A percentile compares a stretch with the other conserved stretches of the same genome.
phyloP scores from a whole-genome alignment of 148 eudicot genomes.

The Beta vulgaris region DNA sequence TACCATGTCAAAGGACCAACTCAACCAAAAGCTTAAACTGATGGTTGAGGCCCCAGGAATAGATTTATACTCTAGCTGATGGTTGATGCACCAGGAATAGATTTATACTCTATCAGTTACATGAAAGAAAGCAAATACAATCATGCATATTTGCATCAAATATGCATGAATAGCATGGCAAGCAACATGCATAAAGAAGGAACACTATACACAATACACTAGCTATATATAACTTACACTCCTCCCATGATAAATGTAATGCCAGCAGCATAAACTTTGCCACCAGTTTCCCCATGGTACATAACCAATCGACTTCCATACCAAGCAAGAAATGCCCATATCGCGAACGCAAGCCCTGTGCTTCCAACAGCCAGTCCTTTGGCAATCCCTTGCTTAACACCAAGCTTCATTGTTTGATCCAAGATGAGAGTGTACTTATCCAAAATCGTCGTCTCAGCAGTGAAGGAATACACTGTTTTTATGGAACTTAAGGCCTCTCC shows the following conservation, averaged over 20 bases:
- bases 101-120: no score
- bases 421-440: conserved; percentile 57
- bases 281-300: conserved; percentile 85
- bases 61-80: no score
- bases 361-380: conserved; percentile 96
- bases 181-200: no score
- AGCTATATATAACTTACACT: conserved; percentile 70
- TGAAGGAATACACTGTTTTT: conserved; percentile 77
- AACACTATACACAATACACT: no score
- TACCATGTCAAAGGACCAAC: no score
- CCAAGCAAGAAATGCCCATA: conserved; percentile 97
- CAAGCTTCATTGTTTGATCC: conserved; percentile 57
- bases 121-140: no score
- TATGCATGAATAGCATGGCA: no score
- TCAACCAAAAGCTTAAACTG: no score
- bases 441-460: conserved; percentile 71
- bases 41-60: no score
- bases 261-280: conserved; percentile 77
- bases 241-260: conserved; percentile 85
- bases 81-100: no score
- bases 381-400: conserved; percentile 75
- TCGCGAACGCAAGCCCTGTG: conserved; percentile 74
- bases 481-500: conserved; percentile 85
- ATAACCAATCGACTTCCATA: conserved; percentile 86
- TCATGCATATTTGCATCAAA: no score